These are phyloP conservation scores for Taiozyma sp. DNA, from an alignment of 1,139 yeast species.

Conservation along the genomic window DNA sequence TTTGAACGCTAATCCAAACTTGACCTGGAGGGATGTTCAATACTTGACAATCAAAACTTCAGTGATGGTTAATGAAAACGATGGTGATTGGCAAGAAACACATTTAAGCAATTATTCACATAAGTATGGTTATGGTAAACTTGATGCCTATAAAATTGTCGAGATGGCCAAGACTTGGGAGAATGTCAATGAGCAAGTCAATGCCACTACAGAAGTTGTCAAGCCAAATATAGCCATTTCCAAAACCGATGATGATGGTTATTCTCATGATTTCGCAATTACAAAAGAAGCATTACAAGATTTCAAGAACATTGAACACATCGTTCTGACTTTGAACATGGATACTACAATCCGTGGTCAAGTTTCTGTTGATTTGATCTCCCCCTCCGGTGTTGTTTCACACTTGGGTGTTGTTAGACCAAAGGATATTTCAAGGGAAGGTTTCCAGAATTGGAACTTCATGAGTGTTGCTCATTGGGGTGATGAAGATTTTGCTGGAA, in stretches of 20 bases:
- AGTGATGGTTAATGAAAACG: constrained; percentile 55
- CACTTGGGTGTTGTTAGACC: constrained; percentile 69
- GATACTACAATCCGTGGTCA: constrained; percentile 64
- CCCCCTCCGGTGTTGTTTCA: constrained; percentile 74
- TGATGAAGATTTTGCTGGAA: constrained; percentile 66
- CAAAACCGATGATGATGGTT: constrained; percentile 20
- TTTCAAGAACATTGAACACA: constrained; percentile 74
- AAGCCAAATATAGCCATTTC: constrained; percentile 21
- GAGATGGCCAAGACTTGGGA: constrained; percentile 73
- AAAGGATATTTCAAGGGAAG: constrained; percentile 49
- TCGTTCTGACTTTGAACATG: constrained; percentile 74
- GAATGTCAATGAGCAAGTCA: constrained; percentile 81
- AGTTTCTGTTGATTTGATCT: constrained; percentile 55
- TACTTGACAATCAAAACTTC: constrained; percentile 73
- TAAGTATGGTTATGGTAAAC: constrained; percentile 86
- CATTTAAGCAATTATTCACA: constrained; percentile 55
- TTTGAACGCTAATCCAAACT: constrained; percentile 71
- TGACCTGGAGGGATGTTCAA: constrained; percentile 97
- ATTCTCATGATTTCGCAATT: constrained; percentile 43
- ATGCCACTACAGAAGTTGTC: constrained; percentile 22
- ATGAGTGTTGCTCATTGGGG: constrained; percentile 99
- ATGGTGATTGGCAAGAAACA: constrained; percentile 35
- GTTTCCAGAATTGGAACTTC: constrained; percentile 83
- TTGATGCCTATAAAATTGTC: constrained; percentile 78
- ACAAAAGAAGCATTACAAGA: constrained; percentile 46